These are phyloP conservation scores for Alternaria dauci DNA, from an alignment of 2,329 filamentous ascomycete species.

Conservation along the genomic window DNA sequence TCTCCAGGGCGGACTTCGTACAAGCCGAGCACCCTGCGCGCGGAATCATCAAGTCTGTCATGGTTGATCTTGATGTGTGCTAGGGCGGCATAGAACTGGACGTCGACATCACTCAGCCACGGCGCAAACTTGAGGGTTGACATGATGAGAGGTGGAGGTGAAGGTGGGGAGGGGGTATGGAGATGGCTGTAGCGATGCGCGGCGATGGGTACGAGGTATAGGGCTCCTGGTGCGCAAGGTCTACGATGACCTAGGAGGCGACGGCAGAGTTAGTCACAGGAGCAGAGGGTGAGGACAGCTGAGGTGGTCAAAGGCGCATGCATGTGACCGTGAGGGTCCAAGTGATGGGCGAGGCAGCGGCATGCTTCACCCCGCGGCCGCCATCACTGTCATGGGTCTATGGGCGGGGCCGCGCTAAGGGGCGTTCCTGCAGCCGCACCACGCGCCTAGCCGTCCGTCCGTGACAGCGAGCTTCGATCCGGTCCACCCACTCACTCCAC, in stretches of 20 bases:
- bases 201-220: background rate
- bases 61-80: slow-evolving; percentile 94
- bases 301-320: slow-evolving; percentile 34
- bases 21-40: slow-evolving; percentile 82
- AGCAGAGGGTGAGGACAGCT: slow-evolving; percentile 28
- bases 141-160: slow-evolving; percentile 37
- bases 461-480: background rate
- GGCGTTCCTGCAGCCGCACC: slow-evolving; percentile 38
- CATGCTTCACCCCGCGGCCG: slow-evolving; percentile 12
- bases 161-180: slow-evolving; percentile 1
- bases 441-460: slow-evolving; percentile 12
- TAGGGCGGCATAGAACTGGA: slow-evolving; percentile 93
- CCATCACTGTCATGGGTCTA: slow-evolving; percentile 15
- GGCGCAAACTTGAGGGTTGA: slow-evolving; percentile 76
- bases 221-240: background rate
- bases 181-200: slow-evolving; percentile 5
- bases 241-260: slow-evolving; percentile 8
- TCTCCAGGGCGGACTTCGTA: slow-evolving; percentile 83
- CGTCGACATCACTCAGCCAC: slow-evolving; percentile 92
- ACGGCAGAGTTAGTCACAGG: slow-evolving; percentile 31
- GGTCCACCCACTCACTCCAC: background rate
- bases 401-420: slow-evolving; percentile 23
- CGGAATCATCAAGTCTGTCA: slow-evolving; percentile 95
- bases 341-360: slow-evolving; percentile 4
- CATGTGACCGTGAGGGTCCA: slow-evolving; percentile 31